A percentile compares a stretch with the other conserved stretches of the same genome.
phyloP scores from a whole-genome alignment of 139 green algal species.

The Chlorella sp. region DNA sequence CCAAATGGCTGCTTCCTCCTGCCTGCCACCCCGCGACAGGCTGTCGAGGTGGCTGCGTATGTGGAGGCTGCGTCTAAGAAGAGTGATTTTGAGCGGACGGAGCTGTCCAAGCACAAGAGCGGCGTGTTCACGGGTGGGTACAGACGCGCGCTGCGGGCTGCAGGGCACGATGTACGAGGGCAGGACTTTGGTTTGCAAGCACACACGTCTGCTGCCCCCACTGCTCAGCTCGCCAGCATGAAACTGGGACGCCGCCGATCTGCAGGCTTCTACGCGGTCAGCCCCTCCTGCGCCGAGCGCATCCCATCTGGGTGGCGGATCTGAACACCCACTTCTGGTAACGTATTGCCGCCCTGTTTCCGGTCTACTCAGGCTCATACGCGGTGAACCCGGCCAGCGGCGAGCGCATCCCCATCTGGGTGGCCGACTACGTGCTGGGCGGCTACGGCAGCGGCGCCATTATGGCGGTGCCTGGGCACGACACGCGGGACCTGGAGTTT shows the following conservation, averaged over 20 bases:
- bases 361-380: slow-evolving; percentile 81
- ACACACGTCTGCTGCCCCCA: too few relatives aligned
- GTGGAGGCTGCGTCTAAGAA: slow-evolving; percentile 66
- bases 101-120: slow-evolving; percentile 93
- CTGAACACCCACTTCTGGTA: too few relatives aligned
- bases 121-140: slow-evolving; percentile 90
- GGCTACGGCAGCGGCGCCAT: slow-evolving; percentile 95
- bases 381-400: slow-evolving; percentile 90
- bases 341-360: too few relatives aligned
- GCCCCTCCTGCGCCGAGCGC: too few relatives aligned
- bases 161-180: too few relatives aligned
- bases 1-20: too few relatives aligned
- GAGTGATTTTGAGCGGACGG: slow-evolving; percentile 82
- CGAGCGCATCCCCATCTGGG: slow-evolving; percentile 89
- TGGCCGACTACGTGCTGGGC: slow-evolving; percentile 98
- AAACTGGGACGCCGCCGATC: too few relatives aligned
- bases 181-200: too few relatives aligned
- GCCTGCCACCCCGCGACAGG: not conserved
- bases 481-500: slow-evolving; percentile 94
- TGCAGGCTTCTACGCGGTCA: too few relatives aligned
- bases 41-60: slow-evolving; percentile 75
- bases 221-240: too few relatives aligned
- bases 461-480: slow-evolving; percentile 98
- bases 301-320: too few relatives aligned
- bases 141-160: not conserved